Conservation (phyloP, 768 basidiomycete species). For the Glaciozyma martinii region DNA sequence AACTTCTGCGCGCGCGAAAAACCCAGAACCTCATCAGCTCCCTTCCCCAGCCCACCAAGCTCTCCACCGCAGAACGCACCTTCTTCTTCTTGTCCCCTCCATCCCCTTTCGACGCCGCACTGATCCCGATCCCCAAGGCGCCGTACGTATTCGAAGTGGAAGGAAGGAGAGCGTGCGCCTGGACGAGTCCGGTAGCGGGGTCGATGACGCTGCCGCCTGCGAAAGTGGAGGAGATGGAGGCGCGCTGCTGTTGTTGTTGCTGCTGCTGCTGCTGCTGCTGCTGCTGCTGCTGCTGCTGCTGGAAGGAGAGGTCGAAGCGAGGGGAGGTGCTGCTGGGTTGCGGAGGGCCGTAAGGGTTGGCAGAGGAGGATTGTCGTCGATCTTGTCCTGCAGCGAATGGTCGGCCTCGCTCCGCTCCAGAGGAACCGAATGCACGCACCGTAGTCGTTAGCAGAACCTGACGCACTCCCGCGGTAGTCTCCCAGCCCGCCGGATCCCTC, state of each 20-base stretch:
- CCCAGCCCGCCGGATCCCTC: conserved; percentile 21
- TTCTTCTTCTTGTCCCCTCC: conserved; percentile 33
- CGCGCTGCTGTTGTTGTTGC: neutral
- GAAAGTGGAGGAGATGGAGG: neutral
- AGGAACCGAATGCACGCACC: neutral
- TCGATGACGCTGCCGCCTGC: conserved; percentile 17
- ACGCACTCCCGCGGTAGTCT: neutral
- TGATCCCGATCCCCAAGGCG: conserved; percentile 33
- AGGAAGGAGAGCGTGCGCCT: conserved; percentile 24
- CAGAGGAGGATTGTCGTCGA: too few species aligned
- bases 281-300: neutral
- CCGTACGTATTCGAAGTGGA: conserved; percentile 33
- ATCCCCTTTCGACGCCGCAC: conserved; percentile 20
- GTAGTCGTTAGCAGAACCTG: neutral
- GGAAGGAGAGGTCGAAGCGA: neutral
- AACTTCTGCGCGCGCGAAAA: conserved; percentile 16
- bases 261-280: neutral
- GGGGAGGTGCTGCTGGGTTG: too few species aligned
- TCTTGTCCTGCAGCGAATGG: too few species aligned
- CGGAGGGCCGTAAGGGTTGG: too few species aligned
- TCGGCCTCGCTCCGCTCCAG: neutral
- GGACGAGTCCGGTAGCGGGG: conserved; percentile 26
- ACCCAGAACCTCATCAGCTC: neutral
- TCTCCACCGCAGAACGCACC: neutral
- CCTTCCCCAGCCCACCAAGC: neutral